Base-by-base conservation (phyloP, 192 early-diverging fungal genomes). In the Coemansia sp. region DNA sequence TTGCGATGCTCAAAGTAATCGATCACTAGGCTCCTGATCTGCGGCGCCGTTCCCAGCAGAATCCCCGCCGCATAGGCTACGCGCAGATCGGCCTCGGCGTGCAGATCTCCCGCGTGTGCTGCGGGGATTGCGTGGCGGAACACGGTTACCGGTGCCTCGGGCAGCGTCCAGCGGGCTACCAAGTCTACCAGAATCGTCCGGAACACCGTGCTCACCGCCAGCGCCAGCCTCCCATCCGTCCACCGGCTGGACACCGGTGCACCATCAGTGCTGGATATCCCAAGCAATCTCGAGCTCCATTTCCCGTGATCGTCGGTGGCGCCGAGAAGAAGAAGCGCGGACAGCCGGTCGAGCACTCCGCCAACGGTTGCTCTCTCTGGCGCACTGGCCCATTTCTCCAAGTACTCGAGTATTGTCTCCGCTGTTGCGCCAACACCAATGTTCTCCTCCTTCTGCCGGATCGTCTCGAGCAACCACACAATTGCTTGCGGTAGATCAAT, bases 131-230 rank as follows among this genome's bases (percentile, higher is more conserved):
- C 44, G 2, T 68, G 69, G 53, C 49, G 69, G 64, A 82, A 70
- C 41, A 77, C 68, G 2, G 65, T 39, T 25, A 65, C 77, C 4
- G 70, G 83, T 25, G 83, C 75, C 22, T 72, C 82, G n/a, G 81
- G 65, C 10, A 74, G 61, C 14, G 84, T 84, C 93, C 92, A 93
- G 51, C 95, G 88, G 14, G 90, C 90, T 0, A 87, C 85, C 38
- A 97, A 83, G 62, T 97, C 95, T 22, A 95, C 83, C 8, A 93
- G 80, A 13, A 97, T 70, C 4, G 94, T 91, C 17, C 95, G 77
- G 68, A 89, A 90, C 9, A 84, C 74, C 43, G 49, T 17, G 7
- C 65, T 66, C 39, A 76, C 75, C 19, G 63, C 41, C 11, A 66
- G 12, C 7, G 79, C 72, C 41, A 82, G 67, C 62, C 22, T 61